Conservation (phyloP, 83 land plant species). For the Picea abies region DNA sequence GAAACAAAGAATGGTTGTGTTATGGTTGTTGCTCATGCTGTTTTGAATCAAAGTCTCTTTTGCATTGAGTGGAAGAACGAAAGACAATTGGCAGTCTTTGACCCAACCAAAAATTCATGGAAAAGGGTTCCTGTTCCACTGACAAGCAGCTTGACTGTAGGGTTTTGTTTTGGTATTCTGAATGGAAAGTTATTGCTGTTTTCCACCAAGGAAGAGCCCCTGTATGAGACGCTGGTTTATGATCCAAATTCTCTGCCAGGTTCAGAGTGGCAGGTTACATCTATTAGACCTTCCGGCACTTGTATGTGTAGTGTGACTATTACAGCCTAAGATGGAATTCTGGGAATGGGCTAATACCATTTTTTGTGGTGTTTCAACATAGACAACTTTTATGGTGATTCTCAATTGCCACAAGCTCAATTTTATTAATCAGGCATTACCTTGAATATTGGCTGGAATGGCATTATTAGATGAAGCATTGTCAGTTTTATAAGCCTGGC, state of each 20-base stretch:
- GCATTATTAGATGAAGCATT: no score
- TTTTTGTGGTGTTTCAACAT: no score
- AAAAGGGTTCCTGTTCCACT: constrained; percentile 61
- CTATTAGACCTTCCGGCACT: constrained; percentile 56
- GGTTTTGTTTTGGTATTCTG: constrained; percentile 60
- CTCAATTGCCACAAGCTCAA: no score
- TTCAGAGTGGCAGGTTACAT: constrained; percentile 64
- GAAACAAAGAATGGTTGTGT: constrained; percentile 81
- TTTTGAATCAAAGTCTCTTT: constrained; percentile 51
- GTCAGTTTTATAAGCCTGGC: no score
- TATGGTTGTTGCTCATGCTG: constrained; percentile 83
- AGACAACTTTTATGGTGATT: no score
- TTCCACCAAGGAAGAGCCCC: constrained; percentile 44
- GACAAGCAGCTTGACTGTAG: constrained; percentile 55
- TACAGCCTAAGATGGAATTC: no score
- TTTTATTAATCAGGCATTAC: no score
- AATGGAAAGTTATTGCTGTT: constrained; percentile 65
- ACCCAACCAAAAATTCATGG: constrained; percentile 65
- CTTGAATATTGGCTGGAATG: no score
- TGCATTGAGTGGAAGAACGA: constrained; percentile 92
- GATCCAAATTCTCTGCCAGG: constrained; percentile 69
- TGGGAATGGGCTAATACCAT: no score
- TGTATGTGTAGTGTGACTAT: constrained; percentile 76
- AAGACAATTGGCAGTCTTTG: constrained; percentile 60
- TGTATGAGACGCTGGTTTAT: constrained; percentile 54